These are phyloP conservation scores for Chamaecyparis obtusa DNA, from an alignment of 75 land plant species.

Conservation along the genomic window DNA sequence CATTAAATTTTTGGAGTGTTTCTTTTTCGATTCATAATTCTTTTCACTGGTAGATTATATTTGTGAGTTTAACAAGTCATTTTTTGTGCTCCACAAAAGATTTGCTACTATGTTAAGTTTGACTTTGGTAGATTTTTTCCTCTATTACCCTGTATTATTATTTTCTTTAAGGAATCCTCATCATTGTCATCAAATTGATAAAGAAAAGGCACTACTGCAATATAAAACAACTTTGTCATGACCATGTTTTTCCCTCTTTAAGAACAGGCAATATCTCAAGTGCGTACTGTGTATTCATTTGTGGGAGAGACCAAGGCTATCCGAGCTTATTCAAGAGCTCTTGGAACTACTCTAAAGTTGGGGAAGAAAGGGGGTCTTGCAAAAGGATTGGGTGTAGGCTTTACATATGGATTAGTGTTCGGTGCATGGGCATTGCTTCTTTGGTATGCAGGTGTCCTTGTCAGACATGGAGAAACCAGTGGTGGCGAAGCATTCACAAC, in stretches of 20 bases:
- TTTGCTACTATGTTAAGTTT: neutral
- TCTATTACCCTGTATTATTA: neutral
- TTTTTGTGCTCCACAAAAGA: neutral
- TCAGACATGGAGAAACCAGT: slow-evolving; percentile 49
- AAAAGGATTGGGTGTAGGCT: slow-evolving; percentile 70
- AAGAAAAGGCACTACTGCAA: neutral
- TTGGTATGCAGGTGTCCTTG: slow-evolving; percentile 72
- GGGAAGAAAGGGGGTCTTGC: slow-evolving; percentile 57
- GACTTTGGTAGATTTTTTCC: neutral
- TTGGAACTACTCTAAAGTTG: slow-evolving; percentile 39
- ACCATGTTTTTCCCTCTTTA: neutral
- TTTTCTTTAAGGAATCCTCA: neutral
- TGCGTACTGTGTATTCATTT: slow-evolving; percentile 66
- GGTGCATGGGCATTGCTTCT: slow-evolving; percentile 72
- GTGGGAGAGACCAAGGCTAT: slow-evolving; percentile 65
- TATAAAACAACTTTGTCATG: neutral
- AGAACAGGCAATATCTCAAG: slow-evolving; percentile 60
- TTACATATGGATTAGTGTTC: slow-evolving; percentile 47
- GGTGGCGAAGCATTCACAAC: slow-evolving; percentile 90
- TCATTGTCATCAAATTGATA: neutral
- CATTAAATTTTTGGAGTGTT: neutral
- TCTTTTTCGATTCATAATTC: neutral
- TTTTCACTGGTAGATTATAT: neutral
- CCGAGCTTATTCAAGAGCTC: slow-evolving; percentile 36
- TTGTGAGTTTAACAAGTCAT: neutral